phyloP scores from a whole-genome alignment of 2,329 filamentous ascomycete species.

The Trichoderma harzianum region DNA sequence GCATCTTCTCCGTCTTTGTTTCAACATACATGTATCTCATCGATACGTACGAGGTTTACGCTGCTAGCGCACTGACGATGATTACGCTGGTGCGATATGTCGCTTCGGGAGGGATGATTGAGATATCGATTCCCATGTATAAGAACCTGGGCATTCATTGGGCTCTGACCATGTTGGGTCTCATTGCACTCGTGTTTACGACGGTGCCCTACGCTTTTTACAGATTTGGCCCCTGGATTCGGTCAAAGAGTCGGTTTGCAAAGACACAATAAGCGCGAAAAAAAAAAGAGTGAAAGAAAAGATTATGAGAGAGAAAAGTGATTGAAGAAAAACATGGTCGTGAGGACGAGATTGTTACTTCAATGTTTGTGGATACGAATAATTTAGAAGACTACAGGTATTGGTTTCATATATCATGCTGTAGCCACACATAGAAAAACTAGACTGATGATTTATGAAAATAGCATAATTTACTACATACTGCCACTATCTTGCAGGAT shows the following conservation, averaged over 20 bases:
- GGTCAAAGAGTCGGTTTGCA: constrained; percentile 47
- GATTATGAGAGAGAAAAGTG: background rate
- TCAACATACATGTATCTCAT: constrained; percentile 12
- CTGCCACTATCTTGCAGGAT: background rate
- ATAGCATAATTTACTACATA: background rate
- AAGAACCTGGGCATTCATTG: constrained; percentile 39
- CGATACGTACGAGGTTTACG: constrained; percentile 2
- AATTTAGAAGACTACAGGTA: background rate
- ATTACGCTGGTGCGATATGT: constrained; percentile 33
- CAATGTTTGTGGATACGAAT: background rate
- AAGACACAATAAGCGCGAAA: background rate
- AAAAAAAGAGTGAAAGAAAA: background rate
- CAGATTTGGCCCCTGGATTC: constrained; percentile 44
- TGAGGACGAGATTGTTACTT: background rate
- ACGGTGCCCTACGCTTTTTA: constrained; percentile 37
- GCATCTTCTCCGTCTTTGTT: constrained; percentile 5
- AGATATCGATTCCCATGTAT: constrained; percentile 39
- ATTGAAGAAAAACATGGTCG: background rate
- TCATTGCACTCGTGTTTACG: constrained; percentile 25
- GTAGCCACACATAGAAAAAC: background rate
- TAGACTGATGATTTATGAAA: background rate
- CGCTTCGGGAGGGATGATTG: constrained; percentile 38
- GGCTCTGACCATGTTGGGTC: constrained; percentile 39
- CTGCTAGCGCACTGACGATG: constrained; percentile 27
- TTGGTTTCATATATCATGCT: background rate